Conservation (phyloP, 2,329 filamentous ascomycete species). For the Paecilomyces dactylethromorphus region DNA sequence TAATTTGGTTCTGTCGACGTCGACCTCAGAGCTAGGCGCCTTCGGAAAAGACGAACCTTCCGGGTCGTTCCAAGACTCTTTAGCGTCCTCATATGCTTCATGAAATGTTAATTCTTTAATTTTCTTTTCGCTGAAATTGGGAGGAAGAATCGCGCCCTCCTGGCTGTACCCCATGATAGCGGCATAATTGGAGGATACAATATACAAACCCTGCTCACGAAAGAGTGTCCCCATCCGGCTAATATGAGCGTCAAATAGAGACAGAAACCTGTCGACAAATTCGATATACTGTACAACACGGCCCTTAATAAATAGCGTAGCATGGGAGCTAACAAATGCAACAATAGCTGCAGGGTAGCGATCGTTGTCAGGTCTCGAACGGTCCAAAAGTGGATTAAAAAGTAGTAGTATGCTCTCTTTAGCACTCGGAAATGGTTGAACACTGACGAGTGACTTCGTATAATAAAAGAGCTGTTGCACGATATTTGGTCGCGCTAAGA, state of each 20-base stretch:
- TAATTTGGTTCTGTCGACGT: constrained; percentile 4
- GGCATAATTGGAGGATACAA: constrained; percentile 50
- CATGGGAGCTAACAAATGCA: constrained; percentile 49
- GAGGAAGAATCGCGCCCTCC: constrained; percentile 23
- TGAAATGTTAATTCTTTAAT: constrained; percentile 8
- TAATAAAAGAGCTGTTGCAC: constrained; percentile 56
- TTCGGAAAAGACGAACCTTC: background rate
- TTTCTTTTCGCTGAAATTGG: constrained; percentile 18
- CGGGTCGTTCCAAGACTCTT: constrained; percentile 13
- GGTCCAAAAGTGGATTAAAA: constrained; percentile 45
- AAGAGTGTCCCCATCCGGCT: constrained; percentile 41
- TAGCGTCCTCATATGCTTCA: constrained; percentile 12
- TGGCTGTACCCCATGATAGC: constrained; percentile 51
- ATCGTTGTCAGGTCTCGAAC: constrained; percentile 21
- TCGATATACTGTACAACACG: constrained; percentile 31
- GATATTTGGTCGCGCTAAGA: constrained; percentile 52
- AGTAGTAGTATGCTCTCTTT: constrained; percentile 51
- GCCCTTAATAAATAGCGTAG: constrained; percentile 37
- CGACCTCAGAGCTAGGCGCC: background rate
- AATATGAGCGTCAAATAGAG: constrained; percentile 42
- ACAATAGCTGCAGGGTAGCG: constrained; percentile 34
- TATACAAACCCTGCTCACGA: constrained; percentile 49
- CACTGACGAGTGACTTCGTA: constrained; percentile 49
- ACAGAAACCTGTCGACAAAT: constrained; percentile 35
- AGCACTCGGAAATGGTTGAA: constrained; percentile 50